Percentiles rank a stretch among this genome's conserved stretches.
These are phyloP conservation scores for Pythium coloratum DNA, from an alignment of 352 stramenopile species.

Conservation along the genomic window DNA sequence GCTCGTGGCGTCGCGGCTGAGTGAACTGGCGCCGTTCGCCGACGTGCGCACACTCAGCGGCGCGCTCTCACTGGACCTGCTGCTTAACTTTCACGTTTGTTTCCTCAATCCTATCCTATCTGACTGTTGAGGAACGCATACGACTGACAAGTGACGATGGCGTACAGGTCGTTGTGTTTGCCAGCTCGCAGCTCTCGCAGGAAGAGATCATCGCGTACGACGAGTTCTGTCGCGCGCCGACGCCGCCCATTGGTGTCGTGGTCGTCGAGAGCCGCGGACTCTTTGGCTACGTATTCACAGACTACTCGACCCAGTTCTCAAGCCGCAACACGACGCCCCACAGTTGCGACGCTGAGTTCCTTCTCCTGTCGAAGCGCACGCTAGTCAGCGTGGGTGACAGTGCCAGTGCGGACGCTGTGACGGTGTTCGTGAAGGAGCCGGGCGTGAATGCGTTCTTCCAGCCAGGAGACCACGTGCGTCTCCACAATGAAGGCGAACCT, in stretches of 20 bases:
- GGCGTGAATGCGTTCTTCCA: conserved; percentile 18
- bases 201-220: conserved; percentile 51
- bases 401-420: conserved; percentile 1
- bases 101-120: too few relatives aligned
- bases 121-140: neutral
- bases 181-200: conserved; percentile 30
- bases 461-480: conserved; percentile 16
- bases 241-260: conserved; percentile 40
- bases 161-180: conserved; percentile 43
- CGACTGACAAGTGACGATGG: neutral
- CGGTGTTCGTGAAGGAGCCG: conserved; percentile 25
- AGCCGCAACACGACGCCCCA: conserved; percentile 15
- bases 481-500: neutral
- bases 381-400: conserved; percentile 9
- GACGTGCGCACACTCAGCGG: conserved; percentile 37
- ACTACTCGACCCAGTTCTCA: conserved; percentile 28
- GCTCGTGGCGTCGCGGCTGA: conserved; percentile 32
- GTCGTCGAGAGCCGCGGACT: conserved; percentile 38
- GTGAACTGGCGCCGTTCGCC: conserved; percentile 28
- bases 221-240: conserved; percentile 47
- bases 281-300: conserved; percentile 41
- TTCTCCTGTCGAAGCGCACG: conserved; percentile 20
- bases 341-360: conserved; percentile 22
- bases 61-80: conserved; percentile 34
- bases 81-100: conserved; percentile 47